Percentiles rank a stretch among this genome's conserved stretches.
Evolutionary conservation across 1,139 yeast genomes (phyloP).

Genomic region (Kodamaea anthophila): DNA sequence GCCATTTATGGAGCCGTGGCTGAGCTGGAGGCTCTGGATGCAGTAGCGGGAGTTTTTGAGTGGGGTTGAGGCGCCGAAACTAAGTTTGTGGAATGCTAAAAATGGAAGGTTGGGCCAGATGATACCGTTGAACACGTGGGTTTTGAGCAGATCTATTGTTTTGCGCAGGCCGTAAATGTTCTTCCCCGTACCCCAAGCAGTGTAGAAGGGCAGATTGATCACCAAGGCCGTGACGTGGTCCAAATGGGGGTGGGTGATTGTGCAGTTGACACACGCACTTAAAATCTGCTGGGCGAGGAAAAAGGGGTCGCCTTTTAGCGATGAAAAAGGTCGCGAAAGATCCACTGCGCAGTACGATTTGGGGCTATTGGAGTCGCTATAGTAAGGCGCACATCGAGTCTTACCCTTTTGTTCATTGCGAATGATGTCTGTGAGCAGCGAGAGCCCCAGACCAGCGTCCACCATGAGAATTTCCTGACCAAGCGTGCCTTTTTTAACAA

Average conservation of each 20-base stretch:
- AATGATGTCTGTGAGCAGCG: slow-evolving; percentile 50
- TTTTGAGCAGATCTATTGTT: slow-evolving; percentile 48
- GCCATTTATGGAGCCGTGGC: slow-evolving; percentile 25
- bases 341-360: slow-evolving; percentile 16
- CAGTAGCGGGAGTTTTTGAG: slow-evolving; percentile 17
- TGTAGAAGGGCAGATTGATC: slow-evolving; percentile 62
- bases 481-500: slow-evolving; percentile 19
- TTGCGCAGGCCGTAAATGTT: slow-evolving; percentile 47
- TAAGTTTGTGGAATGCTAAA: slow-evolving; percentile 17
- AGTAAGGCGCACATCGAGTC: slow-evolving; percentile 15
- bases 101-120: slow-evolving; percentile 73
- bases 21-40: slow-evolving; percentile 30
- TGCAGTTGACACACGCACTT: slow-evolving; percentile 35
- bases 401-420: slow-evolving; percentile 14
- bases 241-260: slow-evolving; percentile 78
- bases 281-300: slow-evolving; percentile 24
- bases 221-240: slow-evolving; percentile 73
- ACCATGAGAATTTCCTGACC: slow-evolving; percentile 40
- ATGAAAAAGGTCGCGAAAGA: slow-evolving; percentile 25
- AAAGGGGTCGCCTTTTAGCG: slow-evolving; percentile 14
- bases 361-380: slow-evolving; percentile 20
- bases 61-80: slow-evolving; percentile 12
- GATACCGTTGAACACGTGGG: slow-evolving; percentile 62
- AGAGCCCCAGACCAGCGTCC: slow-evolving; percentile 77
- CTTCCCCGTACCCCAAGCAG: slow-evolving; percentile 16